Evolutionary conservation across 306 rosid genomes (phyloP).

Genomic region (Vigna mungo): DNA sequence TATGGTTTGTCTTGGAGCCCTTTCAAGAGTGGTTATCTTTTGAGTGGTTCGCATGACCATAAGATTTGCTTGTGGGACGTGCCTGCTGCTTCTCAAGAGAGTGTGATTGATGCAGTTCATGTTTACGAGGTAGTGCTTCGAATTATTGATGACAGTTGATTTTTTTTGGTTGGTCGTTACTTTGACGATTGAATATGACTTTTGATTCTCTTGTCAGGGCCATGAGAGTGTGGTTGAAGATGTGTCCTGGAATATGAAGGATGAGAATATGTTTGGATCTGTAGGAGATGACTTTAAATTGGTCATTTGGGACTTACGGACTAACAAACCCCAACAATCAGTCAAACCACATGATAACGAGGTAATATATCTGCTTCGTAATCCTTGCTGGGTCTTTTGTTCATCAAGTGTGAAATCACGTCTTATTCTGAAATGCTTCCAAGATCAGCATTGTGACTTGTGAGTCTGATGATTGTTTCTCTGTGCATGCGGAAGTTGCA

Average conservation of each 20-base stretch:
- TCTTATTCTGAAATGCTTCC: constrained; percentile 9
- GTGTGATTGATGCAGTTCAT: constrained; percentile 72
- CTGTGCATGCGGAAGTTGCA: background rate
- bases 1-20: constrained; percentile 95
- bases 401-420: background rate
- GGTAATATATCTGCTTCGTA: constrained; percentile 52
- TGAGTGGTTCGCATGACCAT: constrained; percentile 86
- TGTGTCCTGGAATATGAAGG: constrained; percentile 82
- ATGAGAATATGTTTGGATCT: constrained; percentile 80
- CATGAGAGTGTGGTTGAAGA: constrained; percentile 79
- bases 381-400: background rate
- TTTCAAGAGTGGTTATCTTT: constrained; percentile 67
- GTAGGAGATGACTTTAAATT: constrained; percentile 87
- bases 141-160: background rate
- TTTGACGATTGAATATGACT: constrained; percentile 33
- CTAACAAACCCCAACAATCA: constrained; percentile 69
- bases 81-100: constrained; percentile 58
- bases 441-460: background rate
- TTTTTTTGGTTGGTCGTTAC: background rate
- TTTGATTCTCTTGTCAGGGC: constrained; percentile 48
- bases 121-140: constrained; percentile 63
- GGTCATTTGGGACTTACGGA: constrained; percentile 88
- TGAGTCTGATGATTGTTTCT: background rate
- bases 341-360: constrained; percentile 82
- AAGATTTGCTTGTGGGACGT: constrained; percentile 92